Evolutionary conservation across 257 asterid genomes (phyloP).

Genomic region (Fraxinus pennsylvanica): DNA sequence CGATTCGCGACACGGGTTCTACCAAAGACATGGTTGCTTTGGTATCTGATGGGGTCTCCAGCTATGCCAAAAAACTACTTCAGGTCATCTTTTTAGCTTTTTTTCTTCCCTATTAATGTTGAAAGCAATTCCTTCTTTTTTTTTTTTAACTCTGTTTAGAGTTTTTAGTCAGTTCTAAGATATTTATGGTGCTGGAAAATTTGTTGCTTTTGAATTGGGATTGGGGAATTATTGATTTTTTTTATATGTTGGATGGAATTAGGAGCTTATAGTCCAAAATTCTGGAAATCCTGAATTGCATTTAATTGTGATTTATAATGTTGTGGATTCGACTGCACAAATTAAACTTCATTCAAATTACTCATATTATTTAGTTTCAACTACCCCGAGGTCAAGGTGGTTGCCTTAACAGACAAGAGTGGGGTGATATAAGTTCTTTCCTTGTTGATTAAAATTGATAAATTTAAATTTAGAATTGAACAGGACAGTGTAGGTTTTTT

Average conservation of each 20-base stretch:
- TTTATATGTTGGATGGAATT: conserved; percentile 16
- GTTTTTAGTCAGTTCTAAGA: conserved; percentile 5
- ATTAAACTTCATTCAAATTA: conserved; percentile 1
- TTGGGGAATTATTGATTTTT: conserved; percentile 15
- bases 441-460: neutral
- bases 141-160: neutral
- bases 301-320: neutral
- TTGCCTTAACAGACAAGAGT: neutral
- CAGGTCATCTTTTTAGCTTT: conserved; percentile 39
- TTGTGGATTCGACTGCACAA: neutral
- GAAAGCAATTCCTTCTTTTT: neutral
- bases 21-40: conserved; percentile 82
- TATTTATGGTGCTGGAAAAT: neutral
- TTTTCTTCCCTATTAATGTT: neutral
- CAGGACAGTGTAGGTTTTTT: no score
- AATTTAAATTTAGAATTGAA: neutral
- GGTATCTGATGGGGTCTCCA: conserved; percentile 91
- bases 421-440: neutral
- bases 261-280: conserved; percentile 18
- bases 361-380: neutral
- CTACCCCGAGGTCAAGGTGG: neutral
- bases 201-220: neutral
- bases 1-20: conserved; percentile 87
- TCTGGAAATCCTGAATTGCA: neutral
- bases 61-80: conserved; percentile 62